Conservation (phyloP, 495 filamentous ascomycete genomes). For the Rusavskia elegans region DNA sequence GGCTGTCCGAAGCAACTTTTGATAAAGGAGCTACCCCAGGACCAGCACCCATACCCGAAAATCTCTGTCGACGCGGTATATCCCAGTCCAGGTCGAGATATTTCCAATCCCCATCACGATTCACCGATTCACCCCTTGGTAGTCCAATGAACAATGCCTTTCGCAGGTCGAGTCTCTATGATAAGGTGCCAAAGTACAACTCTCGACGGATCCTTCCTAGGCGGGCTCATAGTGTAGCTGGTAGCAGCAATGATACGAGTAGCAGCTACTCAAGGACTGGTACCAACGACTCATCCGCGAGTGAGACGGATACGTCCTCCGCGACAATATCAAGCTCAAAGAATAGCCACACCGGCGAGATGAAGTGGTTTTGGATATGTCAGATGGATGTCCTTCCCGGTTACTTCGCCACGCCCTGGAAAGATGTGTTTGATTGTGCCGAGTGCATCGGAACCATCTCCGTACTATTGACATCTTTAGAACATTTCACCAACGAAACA, state of each 20-base stretch:
- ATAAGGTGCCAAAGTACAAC: too few relatives aligned
- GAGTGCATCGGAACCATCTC: neutral
- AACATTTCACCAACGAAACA: neutral
- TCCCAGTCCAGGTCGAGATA: neutral
- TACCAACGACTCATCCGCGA: neutral
- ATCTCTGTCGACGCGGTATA: neutral
- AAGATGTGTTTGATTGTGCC: neutral
- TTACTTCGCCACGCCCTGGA: slow-evolving; percentile 4
- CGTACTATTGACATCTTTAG: neutral
- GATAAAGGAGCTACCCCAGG: neutral
- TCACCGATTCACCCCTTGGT: neutral
- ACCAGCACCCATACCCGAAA: neutral
- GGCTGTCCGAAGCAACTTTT: neutral
- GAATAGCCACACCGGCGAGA: neutral
- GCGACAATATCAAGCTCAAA: neutral
- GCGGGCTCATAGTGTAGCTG: too few relatives aligned
- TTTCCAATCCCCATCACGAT: neutral
- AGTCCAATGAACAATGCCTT: neutral
- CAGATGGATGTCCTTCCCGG: slow-evolving; percentile 2
- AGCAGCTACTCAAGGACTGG: neutral
- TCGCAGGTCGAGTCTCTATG: too few relatives aligned
- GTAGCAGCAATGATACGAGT: neutral
- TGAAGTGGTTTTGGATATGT: slow-evolving; percentile 5
- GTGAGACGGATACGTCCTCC: neutral
- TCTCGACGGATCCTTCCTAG: neutral